Conservation (phyloP, 148 eudicot genomes). For the Arctostaphylos glauca region DNA sequence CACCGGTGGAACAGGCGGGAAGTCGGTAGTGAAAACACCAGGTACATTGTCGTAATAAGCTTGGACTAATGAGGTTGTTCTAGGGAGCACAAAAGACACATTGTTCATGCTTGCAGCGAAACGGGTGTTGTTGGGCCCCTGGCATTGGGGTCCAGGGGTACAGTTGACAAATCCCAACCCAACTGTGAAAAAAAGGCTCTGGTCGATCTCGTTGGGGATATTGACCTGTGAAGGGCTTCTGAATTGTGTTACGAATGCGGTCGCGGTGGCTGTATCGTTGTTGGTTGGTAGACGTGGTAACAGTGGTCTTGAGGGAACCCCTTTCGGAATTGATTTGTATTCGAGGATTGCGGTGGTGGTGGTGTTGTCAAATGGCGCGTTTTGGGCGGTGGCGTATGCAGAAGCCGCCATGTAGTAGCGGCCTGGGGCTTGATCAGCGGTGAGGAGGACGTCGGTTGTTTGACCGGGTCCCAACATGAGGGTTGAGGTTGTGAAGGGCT, state of each 20-base stretch:
- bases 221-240: conserved; percentile 43
- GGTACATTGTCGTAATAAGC: conserved; percentile 62
- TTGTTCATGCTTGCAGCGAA: conserved; percentile 88
- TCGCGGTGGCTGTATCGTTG: conserved; percentile 75
- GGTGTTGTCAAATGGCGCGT: conserved; percentile 70
- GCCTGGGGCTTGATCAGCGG: conserved; percentile 60
- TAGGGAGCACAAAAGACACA: conserved; percentile 65
- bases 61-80: conserved; percentile 60
- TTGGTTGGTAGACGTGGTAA: conserved; percentile 66
- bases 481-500: conserved; percentile 63
- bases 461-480: conserved; percentile 90
- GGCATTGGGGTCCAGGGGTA: conserved; percentile 64
- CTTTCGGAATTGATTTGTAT: conserved; percentile 42
- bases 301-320: conserved; percentile 32
- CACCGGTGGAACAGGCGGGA: conserved; percentile 70
- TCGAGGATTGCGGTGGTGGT: conserved; percentile 87
- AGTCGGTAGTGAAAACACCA: conserved; percentile 76
- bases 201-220: conserved; percentile 63
- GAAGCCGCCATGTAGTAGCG: conserved; percentile 81
- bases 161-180: conserved; percentile 73
- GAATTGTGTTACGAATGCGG: conserved; percentile 51
- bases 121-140: conserved; percentile 75
- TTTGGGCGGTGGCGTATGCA: conserved; percentile 65
- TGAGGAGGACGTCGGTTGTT: conserved; percentile 75
- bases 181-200: conserved; percentile 64